Percentiles rank a stretch among this genome's conserved stretches.
Conservation (phyloP, 2,329 filamentous ascomycete species). For the Fusarium irregulare region DNA sequence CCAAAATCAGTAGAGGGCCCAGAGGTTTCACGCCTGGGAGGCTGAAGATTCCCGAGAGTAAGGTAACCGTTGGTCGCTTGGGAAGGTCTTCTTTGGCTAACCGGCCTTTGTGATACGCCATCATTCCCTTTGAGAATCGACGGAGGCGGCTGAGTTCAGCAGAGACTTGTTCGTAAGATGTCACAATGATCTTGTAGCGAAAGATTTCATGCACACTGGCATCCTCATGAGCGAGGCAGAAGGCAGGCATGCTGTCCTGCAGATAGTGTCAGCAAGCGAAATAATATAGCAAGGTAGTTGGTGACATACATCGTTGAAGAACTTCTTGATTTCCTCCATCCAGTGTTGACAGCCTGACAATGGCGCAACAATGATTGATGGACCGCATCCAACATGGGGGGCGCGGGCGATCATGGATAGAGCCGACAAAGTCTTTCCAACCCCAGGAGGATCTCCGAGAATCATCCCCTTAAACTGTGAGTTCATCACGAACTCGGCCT, state of each 20-base stretch:
- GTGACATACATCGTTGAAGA: neutral
- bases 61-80: too few relatives aligned
- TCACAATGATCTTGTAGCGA: neutral
- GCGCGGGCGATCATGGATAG: too few relatives aligned
- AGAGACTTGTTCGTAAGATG: neutral
- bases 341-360: neutral
- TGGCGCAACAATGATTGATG: neutral
- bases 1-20: too few relatives aligned
- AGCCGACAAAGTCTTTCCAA: too few relatives aligned
- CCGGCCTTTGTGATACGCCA: neutral
- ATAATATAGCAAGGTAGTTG: accelerated
- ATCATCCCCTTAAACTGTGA: neutral
- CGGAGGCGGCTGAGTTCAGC: too few relatives aligned
- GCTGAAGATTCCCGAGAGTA: too few relatives aligned
- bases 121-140: too few relatives aligned
- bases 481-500: neutral
- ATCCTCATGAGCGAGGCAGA: too few relatives aligned
- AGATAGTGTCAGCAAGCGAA: neutral
- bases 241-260: neutral
- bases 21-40: too few relatives aligned
- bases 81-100: neutral
- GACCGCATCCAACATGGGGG: too few relatives aligned
- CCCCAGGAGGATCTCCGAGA: neutral
- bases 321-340: neutral
- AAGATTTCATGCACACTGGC: too few relatives aligned